Evolutionary conservation across 495 filamentous ascomycete genomes (phyloP), one percentile per base, ranked within the genome.

Genomic region (Hypomontagnella monticulosa): DNA sequence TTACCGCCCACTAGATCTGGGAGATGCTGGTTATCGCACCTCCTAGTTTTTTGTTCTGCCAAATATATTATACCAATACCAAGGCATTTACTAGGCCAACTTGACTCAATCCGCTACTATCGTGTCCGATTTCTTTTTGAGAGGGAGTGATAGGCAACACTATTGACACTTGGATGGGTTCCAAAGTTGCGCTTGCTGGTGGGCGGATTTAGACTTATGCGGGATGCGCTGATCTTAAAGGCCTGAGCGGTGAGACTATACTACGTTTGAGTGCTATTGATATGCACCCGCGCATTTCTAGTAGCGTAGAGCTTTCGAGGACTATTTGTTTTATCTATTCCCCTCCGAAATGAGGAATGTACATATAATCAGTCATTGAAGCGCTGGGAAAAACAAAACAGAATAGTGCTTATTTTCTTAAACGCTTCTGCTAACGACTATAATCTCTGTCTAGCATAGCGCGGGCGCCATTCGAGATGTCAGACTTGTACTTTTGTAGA

Each of bases 141-240:
- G 18, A 19, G 16, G 43, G 30, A 8, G 43, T 48, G 42, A 54
- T 65, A 42, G 40, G 23, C n/a, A 30, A 32, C 11, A 32, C 48
- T 53, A 38, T 40, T 32, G 44, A 47, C 38, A 30, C 48, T 48
- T 18, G 36, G n/a, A 12, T 27, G 10, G 48, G 57, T 38, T n/a
- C n/a, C n/a, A 32, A 41, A 2, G 7, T 44, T n/a, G n/a, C n/a
- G n/a, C n/a, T 50, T 53, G 59, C 51, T 56, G 49, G 23, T 15
- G 40, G 42, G 27, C 48, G 30, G 34, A 15, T 27, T 49, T 62
- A 16, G 34, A 42, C 23, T 50, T 11, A 63, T 63, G 59, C 59
- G 51, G 59, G 51, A 63, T 20, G 14, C 43, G 59, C 43, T 20
- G 59, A 63, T 63, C 59, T 33, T 12, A 2, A 18, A 50, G 51